Evolutionary conservation across 176 grass and related monocot genomes (phyloP), one percentile per base, ranked within the genome.

Genomic region (Musa itinerans): DNA sequence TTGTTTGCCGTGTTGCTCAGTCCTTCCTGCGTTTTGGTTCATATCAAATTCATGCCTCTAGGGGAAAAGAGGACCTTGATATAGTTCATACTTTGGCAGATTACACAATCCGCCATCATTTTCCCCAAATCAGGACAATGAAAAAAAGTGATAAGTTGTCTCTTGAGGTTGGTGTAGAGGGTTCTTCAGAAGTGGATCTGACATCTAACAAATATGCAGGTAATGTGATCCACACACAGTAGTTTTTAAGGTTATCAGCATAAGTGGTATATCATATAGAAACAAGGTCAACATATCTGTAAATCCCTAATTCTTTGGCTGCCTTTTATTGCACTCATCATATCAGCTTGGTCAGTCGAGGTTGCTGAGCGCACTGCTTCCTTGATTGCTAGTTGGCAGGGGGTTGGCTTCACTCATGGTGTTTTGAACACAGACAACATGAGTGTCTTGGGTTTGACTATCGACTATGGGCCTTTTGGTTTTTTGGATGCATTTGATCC

Each of bases 151-250:
- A 94, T 77, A 83, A 84, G 49, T 86, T 99, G 68, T 99, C 90
- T 54, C 94, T 99, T 11, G 90, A 99, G 73, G 78, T 87, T 71
- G 80, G 72, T 70, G 66, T 83, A 19, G 90, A 88, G 62, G 90
- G 90, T 43, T 84, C 84, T 48, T 84, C 90, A 76, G 68, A 82
- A 16, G 92, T 98, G n/a, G 95, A 98, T 89, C 80, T 98, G 72
- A 93, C 95, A 80, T 98, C 90, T 16, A 99, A 99, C 66, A 99
- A 99, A 82, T 99, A 99, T 91, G 95, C 95, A 68, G 95, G 95
- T 73, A 83, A 86, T 54, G 29, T 5, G 66, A 62, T 57, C 2
- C 3, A 34, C 29, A 34, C 29, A 34, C 29, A 5, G 29, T 34
- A 34, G 29, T 34, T 63, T 65, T 65, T 84, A 10, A 1, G 64